These are phyloP conservation scores for Panicum hallii DNA, from an alignment of 202 grass and related monocot genomes.

Conservation along the genomic window DNA sequence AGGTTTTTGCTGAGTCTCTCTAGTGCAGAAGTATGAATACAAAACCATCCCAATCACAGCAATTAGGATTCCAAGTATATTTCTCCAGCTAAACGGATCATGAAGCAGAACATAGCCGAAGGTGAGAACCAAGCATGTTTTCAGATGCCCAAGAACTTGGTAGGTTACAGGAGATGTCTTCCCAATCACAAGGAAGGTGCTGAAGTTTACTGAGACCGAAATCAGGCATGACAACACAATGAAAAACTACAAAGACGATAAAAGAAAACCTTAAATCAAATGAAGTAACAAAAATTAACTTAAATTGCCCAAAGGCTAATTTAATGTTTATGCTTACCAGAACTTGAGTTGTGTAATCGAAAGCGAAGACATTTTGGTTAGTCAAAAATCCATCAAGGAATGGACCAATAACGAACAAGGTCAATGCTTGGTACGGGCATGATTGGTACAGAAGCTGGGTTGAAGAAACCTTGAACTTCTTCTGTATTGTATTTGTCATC, in stretches of 20 bases:
- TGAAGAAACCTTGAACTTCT: constrained; percentile 99
- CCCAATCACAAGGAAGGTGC: constrained; percentile 94
- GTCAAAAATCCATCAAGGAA: constrained; percentile 97
- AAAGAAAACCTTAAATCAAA: constrained; percentile 43
- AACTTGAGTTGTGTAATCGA: constrained; percentile 94
- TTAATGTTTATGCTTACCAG: constrained; percentile 79
- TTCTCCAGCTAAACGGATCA: constrained; percentile 98
- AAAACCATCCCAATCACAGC: constrained; percentile 89
- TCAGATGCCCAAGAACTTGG: constrained; percentile 96
- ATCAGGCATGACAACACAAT: constrained; percentile 95
- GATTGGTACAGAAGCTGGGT: constrained; percentile 98
- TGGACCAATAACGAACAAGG: constrained; percentile 75
- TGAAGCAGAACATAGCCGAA: constrained; percentile 97
- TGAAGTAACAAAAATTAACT: constrained; percentile 40
- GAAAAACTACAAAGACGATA: constrained; percentile 76
- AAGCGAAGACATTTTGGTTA: constrained; percentile 94
- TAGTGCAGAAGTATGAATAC: constrained; percentile 91
- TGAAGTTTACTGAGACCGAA: constrained; percentile 99
- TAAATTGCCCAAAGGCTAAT: constrained; percentile 24
- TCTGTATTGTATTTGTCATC: constrained; percentile 99
- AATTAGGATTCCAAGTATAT: constrained; percentile 94
- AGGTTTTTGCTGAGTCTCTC: constrained; percentile 74
- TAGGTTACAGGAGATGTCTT: constrained; percentile 98
- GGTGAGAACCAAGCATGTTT: constrained; percentile 92
- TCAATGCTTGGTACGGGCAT: constrained; percentile 95